Percentiles rank a stretch among this genome's conserved stretches.
Evolutionary conservation across 805 yeast species (phyloP).

Genomic region (Millerozyma miso): DNA sequence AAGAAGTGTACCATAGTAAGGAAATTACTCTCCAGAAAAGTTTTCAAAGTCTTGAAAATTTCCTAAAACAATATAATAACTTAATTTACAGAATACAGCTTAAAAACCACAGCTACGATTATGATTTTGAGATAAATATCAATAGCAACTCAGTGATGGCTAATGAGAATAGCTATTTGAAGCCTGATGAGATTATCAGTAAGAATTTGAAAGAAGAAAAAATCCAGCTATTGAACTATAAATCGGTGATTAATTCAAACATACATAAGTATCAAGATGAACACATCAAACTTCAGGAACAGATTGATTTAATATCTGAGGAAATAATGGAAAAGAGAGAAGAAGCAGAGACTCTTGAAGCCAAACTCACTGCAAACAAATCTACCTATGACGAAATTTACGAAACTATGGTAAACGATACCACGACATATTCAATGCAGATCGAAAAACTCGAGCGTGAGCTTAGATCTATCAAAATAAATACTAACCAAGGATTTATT

Average conservation of each 20-base stretch:
- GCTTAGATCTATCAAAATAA: conserved; percentile 44
- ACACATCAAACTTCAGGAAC: conserved; percentile 52
- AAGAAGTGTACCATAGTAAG: conserved; percentile 43
- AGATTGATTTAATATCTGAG: conserved; percentile 53
- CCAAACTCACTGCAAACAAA: conserved; percentile 49
- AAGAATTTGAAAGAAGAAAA: conserved; percentile 45
- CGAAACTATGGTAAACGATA: conserved; percentile 51
- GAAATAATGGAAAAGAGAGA: conserved; percentile 55
- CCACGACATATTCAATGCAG: conserved; percentile 54
- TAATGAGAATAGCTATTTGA: conserved; percentile 10
- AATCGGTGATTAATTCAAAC: conserved; percentile 35
- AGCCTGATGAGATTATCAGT: conserved; percentile 37
- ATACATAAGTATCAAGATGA: conserved; percentile 55
- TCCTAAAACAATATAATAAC: conserved; percentile 55
- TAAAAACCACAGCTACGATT: conserved; percentile 9
- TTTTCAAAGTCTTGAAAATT: conserved; percentile 47
- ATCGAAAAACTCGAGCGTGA: conserved; percentile 62
- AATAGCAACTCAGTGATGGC: conserved; percentile 9
- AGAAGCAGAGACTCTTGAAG: conserved; percentile 52
- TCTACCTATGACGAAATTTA: conserved; percentile 52
- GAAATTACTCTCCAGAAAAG: conserved; percentile 47
- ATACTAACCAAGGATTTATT: conserved; percentile 46
- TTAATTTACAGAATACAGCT: conserved; percentile 44
- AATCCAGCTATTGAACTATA: conserved; percentile 26
- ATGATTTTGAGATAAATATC: conserved; percentile 39